A percentile compares a stretch with the other conserved stretches of the same genome.
These are phyloP conservation scores for Penicillium macrosclerotiorum DNA, from an alignment of 495 filamentous ascomycete genomes.

Conservation along the genomic window DNA sequence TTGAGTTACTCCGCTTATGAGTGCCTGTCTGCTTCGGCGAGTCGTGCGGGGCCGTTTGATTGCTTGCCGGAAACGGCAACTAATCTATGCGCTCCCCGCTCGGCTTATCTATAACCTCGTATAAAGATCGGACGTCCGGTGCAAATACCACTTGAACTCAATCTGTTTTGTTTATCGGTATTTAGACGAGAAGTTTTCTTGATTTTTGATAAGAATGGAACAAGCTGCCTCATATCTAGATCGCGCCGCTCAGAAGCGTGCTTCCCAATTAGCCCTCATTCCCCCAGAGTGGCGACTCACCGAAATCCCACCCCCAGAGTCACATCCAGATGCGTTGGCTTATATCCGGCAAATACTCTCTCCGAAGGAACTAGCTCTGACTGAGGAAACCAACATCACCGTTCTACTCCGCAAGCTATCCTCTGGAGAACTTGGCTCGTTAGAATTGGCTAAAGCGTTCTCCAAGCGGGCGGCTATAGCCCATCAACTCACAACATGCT, in stretches of 20 bases:
- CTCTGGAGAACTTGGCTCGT: slow-evolving; percentile 39
- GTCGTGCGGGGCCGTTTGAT: too few relatives aligned
- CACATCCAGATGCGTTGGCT: slow-evolving; percentile 17
- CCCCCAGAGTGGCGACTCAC: slow-evolving; percentile 31
- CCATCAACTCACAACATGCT: slow-evolving; percentile 57
- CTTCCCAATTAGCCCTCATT: slow-evolving; percentile 31
- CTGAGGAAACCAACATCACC: slow-evolving; percentile 43
- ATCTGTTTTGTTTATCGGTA: not conserved
- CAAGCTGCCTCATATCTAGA: slow-evolving; percentile 18
- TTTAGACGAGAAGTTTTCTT: not conserved
- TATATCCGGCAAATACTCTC: slow-evolving; percentile 40
- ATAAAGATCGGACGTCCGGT: slow-evolving; percentile 3
- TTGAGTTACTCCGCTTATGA: not conserved
- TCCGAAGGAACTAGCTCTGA: slow-evolving; percentile 47
- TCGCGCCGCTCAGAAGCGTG: slow-evolving; percentile 27
- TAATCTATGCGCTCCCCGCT: slow-evolving; percentile 12
- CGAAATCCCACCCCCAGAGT: slow-evolving; percentile 22
- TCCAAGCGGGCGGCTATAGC: slow-evolving; percentile 58
- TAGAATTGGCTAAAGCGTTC: slow-evolving; percentile 55
- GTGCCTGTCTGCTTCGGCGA: not conserved
- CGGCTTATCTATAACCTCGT: slow-evolving; percentile 15
- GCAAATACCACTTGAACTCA: not conserved
- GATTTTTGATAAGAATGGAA: slow-evolving; percentile 1
- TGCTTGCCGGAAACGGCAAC: slow-evolving; percentile 20
- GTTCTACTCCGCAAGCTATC: slow-evolving; percentile 44